These are phyloP conservation scores for Metschnikowia peoriensis DNA, from an alignment of 805 yeast species.

Conservation along the genomic window DNA sequence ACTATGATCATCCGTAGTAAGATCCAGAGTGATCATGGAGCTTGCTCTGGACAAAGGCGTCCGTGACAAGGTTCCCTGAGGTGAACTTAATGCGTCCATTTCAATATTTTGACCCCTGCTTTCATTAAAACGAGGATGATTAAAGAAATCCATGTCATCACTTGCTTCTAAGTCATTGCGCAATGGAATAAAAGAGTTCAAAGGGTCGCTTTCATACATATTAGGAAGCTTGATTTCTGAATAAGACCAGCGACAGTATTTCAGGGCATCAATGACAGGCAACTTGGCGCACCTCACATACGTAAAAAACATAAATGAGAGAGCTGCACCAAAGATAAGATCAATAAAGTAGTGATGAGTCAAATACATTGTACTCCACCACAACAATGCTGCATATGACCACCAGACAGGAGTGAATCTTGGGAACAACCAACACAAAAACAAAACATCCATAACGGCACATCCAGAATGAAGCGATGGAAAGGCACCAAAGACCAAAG, in stretches of 20 bases:
- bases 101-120: constrained; percentile 17
- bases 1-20: neutral
- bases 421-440: constrained; percentile 82
- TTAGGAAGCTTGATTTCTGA: constrained; percentile 29
- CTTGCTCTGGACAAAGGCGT: constrained; percentile 3
- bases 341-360: constrained; percentile 97
- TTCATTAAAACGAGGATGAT: constrained; percentile 12
- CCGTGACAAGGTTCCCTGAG: constrained; percentile 1
- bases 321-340: constrained; percentile 88
- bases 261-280: constrained; percentile 54
- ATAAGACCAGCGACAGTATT: constrained; percentile 73
- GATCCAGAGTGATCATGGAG: constrained; percentile 1
- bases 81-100: constrained; percentile 20
- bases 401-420: constrained; percentile 60
- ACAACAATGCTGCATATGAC: constrained; percentile 83
- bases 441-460: constrained; percentile 90
- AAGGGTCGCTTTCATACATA: constrained; percentile 32
- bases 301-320: constrained; percentile 68
- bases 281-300: constrained; percentile 65
- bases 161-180: constrained; percentile 11
- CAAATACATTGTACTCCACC: constrained; percentile 98
- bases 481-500: constrained; percentile 90
- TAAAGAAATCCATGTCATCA: constrained; percentile 6
- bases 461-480: constrained; percentile 89
- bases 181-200: constrained; percentile 19